Conservation (phyloP, 768 basidiomycete species). For the Lentinus tigrinus region DNA sequence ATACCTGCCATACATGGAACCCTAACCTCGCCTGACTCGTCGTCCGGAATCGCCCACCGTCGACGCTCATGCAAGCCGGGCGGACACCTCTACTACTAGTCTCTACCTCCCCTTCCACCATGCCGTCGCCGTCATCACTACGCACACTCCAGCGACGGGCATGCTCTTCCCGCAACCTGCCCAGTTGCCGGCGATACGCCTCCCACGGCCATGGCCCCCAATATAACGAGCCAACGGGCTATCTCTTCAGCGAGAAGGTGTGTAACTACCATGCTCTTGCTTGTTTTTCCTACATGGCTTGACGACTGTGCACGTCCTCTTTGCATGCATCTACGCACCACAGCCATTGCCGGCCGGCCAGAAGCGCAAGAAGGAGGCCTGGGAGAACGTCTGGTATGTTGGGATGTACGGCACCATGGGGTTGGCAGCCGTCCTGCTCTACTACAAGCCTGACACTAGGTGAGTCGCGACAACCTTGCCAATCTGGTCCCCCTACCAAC, state of each 20-base stretch:
- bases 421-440: slow-evolving; percentile 70
- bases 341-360: slow-evolving; percentile 78
- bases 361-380: slow-evolving; percentile 84
- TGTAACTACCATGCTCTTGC: slow-evolving; percentile 12
- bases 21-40: slow-evolving; percentile 4
- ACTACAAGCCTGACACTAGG: slow-evolving; percentile 95
- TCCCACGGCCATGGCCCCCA: slow-evolving; percentile 79
- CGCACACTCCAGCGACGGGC: slow-evolving; percentile 41
- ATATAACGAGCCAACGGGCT: slow-evolving; percentile 87
- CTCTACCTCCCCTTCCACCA: slow-evolving; percentile 24
- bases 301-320: not conserved
- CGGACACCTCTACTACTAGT: too few species aligned
- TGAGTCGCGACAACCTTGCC: slow-evolving; percentile 35
- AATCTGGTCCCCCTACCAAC: not conserved
- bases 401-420: slow-evolving; percentile 91
- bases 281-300: not conserved
- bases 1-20: slow-evolving; percentile 3
- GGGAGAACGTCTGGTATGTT: slow-evolving; percentile 88
- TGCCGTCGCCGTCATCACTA: slow-evolving; percentile 49
- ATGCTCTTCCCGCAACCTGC: slow-evolving; percentile 22
- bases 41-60: slow-evolving; percentile 9
- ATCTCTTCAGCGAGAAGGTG: slow-evolving; percentile 89
- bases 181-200: slow-evolving; percentile 39
- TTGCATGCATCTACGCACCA: not conserved
- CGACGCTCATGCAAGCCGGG: not conserved